Conservation (phyloP, 345 rosid genomes). For the Rhodamnia rubescens region DNA sequence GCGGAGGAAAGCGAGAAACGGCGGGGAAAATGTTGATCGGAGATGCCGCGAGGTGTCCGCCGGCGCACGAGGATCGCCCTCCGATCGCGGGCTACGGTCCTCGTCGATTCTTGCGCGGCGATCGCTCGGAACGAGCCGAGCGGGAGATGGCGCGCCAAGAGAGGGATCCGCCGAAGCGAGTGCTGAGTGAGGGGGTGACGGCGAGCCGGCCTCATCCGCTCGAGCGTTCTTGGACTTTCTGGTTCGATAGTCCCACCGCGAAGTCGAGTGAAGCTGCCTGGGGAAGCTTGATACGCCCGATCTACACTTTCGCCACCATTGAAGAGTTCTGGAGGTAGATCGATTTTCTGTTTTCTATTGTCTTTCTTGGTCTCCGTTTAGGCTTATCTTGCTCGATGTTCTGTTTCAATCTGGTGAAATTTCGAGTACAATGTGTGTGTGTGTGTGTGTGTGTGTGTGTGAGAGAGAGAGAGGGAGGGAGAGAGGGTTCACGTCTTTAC, state of each 20-base stretch:
- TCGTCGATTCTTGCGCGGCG: background rate
- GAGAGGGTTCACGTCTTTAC: too few relatives aligned
- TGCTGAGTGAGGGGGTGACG: background rate
- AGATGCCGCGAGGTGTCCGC: background rate
- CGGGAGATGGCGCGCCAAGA: background rate
- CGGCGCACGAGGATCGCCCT: background rate
- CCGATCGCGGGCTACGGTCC: background rate
- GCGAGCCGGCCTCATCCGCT: background rate
- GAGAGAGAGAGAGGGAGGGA: too few relatives aligned
- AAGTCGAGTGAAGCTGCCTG: constrained; percentile 46
- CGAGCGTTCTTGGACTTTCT: constrained; percentile 78
- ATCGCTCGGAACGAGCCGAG: background rate
- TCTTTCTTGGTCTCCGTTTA: background rate
- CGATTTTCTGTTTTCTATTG: background rate
- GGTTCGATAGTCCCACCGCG: constrained; percentile 63
- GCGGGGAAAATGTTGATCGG: background rate
- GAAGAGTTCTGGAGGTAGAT: constrained; percentile 75
- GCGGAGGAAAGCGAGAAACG: background rate
- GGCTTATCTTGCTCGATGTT: background rate
- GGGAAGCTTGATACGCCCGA: constrained; percentile 62
- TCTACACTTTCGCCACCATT: constrained; percentile 54
- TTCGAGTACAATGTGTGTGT: background rate
- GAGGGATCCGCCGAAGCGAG: background rate
- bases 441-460: too few relatives aligned
- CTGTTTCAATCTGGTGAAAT: background rate